Base-by-base conservation (phyloP, 139 green algal genomes). In the Tetraselmis chui region DNA sequence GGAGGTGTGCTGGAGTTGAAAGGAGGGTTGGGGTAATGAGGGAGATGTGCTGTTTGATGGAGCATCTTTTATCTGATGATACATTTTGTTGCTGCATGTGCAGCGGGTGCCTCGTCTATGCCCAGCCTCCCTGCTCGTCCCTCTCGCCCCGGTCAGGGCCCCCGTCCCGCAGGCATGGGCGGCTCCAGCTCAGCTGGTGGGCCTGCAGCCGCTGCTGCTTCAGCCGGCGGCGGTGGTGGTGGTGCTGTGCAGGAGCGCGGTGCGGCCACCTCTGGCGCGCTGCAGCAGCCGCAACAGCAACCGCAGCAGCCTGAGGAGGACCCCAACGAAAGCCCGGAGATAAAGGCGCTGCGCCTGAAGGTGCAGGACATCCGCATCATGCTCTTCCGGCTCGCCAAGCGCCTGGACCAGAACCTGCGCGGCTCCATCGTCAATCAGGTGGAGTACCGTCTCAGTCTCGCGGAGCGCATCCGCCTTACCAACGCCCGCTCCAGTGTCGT, bases 391-490 rank as follows among this genome's bases (percentile, higher is more conserved):
- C 79, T 94, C 25, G 85, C 90, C 23, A 81, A 84, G 31, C 82
- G 91, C 45, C 85, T 94, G 59, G 90, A 86, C 11, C 82, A 91
- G 75, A 83, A 59, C 59, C 77, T 74, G 0, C 78, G 82, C 31
- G 86, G 88, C 81, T 83, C 29, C 31, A 83, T 94, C n/a, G 87
- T 94, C 1, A 83, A 90, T 76, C 89, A 92, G 80, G 90, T 94
- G 30, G 77, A 93, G 59, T 94, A 92, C 85, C 90, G 93, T 28
- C 84, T 97, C 76, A 85, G 89, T 78, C 87, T 97, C 82, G 93
- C 93, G n/a, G 93, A 97, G 89, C 87, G 92, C 80, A 88, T 97
- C 29, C 85, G 89, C 59, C 32, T 89, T 29, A 30, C 75, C 25
- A 81, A 79, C 59, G 26, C 32, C 18, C 28, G 75, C 30, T 32